Conservation (phyloP, 2,329 filamentous ascomycete genomes). For the Colletotrichum cuscutae region DNA sequence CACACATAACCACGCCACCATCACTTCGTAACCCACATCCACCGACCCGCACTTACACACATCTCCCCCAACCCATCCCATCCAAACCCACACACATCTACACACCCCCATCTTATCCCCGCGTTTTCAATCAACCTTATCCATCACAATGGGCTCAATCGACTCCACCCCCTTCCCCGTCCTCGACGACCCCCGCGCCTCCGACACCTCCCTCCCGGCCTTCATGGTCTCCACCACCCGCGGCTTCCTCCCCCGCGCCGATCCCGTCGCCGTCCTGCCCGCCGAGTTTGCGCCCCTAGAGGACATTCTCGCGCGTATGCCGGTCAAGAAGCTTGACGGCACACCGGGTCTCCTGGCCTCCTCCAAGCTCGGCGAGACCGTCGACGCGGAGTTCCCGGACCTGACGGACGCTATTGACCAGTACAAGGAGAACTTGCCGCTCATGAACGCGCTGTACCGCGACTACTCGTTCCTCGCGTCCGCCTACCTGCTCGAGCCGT, state of each 20-base stretch:
- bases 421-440: slow-evolving; percentile 76
- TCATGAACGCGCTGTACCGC: slow-evolving; percentile 87
- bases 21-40: slow-evolving; percentile 21
- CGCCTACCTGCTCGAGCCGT: slow-evolving; percentile 91
- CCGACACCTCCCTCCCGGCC: slow-evolving; percentile 72
- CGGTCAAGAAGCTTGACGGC: slow-evolving; percentile 79
- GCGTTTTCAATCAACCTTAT: background rate
- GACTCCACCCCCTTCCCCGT: slow-evolving; percentile 62
- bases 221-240: slow-evolving; percentile 83
- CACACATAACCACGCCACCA: slow-evolving; percentile 8
- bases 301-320: slow-evolving; percentile 79
- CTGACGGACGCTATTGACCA: slow-evolving; percentile 78
- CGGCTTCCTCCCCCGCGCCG: slow-evolving; percentile 77
- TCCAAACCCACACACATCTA: slow-evolving; percentile 13
- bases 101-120: slow-evolving; percentile 20
- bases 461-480: slow-evolving; percentile 94
- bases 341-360: slow-evolving; percentile 80
- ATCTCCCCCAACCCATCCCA: slow-evolving; percentile 2
- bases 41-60: slow-evolving; percentile 14
- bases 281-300: slow-evolving; percentile 78
- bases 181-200: slow-evolving; percentile 69
- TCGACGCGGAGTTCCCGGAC: slow-evolving; percentile 80
- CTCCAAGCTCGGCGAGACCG: slow-evolving; percentile 78
- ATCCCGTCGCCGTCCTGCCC: slow-evolving; percentile 73
- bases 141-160: slow-evolving; percentile 54